Evolutionary conservation across 108 stramenopile genomes (phyloP).

Genomic region (Pseudonitzschia multistriata): DNA sequence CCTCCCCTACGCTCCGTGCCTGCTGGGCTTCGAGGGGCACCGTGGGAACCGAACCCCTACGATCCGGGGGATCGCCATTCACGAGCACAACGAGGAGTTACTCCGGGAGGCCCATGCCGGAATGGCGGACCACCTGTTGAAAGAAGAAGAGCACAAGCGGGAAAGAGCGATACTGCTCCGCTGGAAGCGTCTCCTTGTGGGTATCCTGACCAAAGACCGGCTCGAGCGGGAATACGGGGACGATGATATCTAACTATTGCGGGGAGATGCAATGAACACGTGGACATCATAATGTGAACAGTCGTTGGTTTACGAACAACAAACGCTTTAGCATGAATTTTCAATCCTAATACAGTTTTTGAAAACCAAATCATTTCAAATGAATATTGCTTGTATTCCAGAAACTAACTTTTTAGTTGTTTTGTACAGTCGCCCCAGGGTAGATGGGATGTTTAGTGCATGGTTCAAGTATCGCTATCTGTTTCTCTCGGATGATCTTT

Average conservation of each 20-base stretch:
- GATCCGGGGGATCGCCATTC: conserved; percentile 82
- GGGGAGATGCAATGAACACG: background rate
- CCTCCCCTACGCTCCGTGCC: conserved; percentile 85
- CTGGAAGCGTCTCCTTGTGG: conserved; percentile 79
- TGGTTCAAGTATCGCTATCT: too few species aligned
- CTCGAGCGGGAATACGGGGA: conserved; percentile 74
- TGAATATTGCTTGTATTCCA: too few species aligned
- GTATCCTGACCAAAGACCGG: conserved; percentile 68
- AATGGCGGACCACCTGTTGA: conserved; percentile 51
- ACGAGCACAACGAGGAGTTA: conserved; percentile 72
- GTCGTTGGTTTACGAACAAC: too few species aligned
- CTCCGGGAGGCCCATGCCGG: conserved; percentile 73
- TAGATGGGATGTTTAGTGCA: too few species aligned
- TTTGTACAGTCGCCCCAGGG: too few species aligned
- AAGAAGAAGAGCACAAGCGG: conserved; percentile 50
- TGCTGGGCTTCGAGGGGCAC: conserved; percentile 84
- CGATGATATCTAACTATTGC: too few species aligned
- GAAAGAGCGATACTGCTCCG: conserved; percentile 41
- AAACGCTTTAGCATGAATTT: too few species aligned
- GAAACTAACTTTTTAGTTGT: too few species aligned
- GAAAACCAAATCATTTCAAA: too few species aligned
- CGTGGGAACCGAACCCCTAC: conserved; percentile 68
- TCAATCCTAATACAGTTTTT: too few species aligned
- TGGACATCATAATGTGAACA: too few species aligned
- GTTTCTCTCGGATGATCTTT: too few species aligned